phyloP scores from a whole-genome alignment of 2,329 filamentous ascomycete genomes.

The Colletotrichum zoysiae region DNA sequence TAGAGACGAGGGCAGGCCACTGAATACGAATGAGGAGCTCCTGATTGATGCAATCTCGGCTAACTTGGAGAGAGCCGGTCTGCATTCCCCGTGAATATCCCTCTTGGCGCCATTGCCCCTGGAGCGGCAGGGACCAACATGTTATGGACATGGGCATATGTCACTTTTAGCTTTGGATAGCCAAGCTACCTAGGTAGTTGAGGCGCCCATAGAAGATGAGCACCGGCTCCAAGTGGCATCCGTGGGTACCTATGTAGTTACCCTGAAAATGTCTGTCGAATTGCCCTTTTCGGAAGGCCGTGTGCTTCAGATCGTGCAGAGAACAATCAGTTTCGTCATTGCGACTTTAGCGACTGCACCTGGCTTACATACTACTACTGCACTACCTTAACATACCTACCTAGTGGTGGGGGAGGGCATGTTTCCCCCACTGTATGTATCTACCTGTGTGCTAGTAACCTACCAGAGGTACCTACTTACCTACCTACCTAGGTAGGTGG shows the following conservation, averaged over 20 bases:
- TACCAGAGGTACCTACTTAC: background rate
- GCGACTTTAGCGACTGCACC: background rate
- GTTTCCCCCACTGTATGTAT: background rate
- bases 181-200: background rate
- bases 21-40: constrained; percentile 1
- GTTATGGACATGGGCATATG: background rate
- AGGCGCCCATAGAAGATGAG: background rate
- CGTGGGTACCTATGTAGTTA: background rate
- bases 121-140: background rate
- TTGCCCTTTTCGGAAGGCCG: background rate
- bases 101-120: background rate
- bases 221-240: constrained; percentile 8
- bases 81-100: background rate
- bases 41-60: background rate
- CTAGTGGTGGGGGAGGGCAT: background rate
- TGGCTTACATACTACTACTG: no score
- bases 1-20: constrained; percentile 1
- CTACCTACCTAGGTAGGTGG: background rate
- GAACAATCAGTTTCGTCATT: constrained; percentile 11
- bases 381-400: no score
- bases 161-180: background rate
- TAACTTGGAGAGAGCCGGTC: background rate
- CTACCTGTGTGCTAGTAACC: no score
- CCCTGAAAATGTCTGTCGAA: background rate
- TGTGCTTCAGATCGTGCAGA: background rate